These are phyloP conservation scores for Solanum chmielewskii DNA, from an alignment of 257 asterid species.

Conservation along the genomic window DNA sequence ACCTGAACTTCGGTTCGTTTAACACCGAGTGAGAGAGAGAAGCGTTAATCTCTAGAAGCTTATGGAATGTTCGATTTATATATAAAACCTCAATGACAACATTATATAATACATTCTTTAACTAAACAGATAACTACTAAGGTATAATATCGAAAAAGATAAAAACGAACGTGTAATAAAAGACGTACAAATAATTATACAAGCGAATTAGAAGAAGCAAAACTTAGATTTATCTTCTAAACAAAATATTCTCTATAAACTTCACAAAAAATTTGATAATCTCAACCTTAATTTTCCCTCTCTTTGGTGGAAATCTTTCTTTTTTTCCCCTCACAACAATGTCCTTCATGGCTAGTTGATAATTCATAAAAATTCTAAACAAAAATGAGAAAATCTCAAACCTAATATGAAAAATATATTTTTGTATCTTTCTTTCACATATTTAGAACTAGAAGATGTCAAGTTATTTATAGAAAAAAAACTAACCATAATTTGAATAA, in stretches of 20 bases:
- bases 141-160: not conserved
- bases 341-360: not conserved
- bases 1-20: no score
- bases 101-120: not conserved
- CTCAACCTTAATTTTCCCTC: slow-evolving; percentile 23
- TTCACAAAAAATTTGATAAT: slow-evolving; percentile 2
- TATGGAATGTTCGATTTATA: no score
- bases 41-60: not conserved
- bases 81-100: no score
- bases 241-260: not conserved
- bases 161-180: not conserved
- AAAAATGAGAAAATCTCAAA: not conserved
- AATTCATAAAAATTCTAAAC: not conserved
- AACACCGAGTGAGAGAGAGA: no score
- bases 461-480: not conserved
- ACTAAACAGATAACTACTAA: not conserved
- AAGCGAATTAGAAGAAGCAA: not conserved
- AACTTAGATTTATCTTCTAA: not conserved
- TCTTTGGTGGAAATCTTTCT: slow-evolving; percentile 17
- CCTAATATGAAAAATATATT: not conserved
- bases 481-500: not conserved
- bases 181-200: not conserved
- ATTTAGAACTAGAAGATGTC: not conserved
- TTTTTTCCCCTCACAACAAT: not conserved
- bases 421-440: no score